Evolutionary conservation across 306 rosid genomes (phyloP).

Genomic region (Vigna angularis): DNA sequence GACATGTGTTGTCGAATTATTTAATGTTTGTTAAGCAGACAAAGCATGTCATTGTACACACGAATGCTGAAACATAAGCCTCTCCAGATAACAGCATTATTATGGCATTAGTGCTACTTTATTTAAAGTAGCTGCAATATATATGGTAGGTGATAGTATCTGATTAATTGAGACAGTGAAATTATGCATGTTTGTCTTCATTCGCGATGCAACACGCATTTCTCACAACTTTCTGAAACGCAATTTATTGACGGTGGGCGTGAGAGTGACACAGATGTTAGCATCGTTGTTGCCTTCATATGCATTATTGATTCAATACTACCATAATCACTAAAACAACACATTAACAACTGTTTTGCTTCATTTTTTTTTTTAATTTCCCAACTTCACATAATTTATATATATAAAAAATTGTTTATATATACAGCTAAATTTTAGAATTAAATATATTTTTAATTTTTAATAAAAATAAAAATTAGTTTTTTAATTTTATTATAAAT

Average conservation of each 20-base stretch:
- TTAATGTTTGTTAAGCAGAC: not conserved
- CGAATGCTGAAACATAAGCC: slow-evolving; percentile 19
- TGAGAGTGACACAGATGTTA: not conserved
- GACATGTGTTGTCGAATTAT: slow-evolving; percentile 13
- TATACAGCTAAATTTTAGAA: no score
- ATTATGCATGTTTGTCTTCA: slow-evolving; percentile 27
- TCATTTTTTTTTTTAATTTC: no score
- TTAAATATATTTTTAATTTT: no score
- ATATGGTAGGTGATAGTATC: slow-evolving; percentile 44
- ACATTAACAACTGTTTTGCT: no score
- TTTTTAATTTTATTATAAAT: no score
- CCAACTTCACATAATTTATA: no score
- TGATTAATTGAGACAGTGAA: slow-evolving; percentile 35
- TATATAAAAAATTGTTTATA: no score
- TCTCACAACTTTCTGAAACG: slow-evolving; percentile 8
- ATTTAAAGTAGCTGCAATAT: slow-evolving; percentile 40
- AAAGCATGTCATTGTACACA: slow-evolving; percentile 37
- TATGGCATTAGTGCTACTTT: slow-evolving; percentile 41
- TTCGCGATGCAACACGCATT: slow-evolving; percentile 10
- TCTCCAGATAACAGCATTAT: slow-evolving; percentile 28
- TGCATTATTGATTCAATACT: not conserved
- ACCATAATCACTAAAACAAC: not conserved
- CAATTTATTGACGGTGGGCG: slow-evolving; percentile 8
- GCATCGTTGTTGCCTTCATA: not conserved
- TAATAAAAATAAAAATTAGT: no score